Base-by-base conservation (phyloP, 768 basidiomycete species). In the Myochromella boudieri region DNA sequence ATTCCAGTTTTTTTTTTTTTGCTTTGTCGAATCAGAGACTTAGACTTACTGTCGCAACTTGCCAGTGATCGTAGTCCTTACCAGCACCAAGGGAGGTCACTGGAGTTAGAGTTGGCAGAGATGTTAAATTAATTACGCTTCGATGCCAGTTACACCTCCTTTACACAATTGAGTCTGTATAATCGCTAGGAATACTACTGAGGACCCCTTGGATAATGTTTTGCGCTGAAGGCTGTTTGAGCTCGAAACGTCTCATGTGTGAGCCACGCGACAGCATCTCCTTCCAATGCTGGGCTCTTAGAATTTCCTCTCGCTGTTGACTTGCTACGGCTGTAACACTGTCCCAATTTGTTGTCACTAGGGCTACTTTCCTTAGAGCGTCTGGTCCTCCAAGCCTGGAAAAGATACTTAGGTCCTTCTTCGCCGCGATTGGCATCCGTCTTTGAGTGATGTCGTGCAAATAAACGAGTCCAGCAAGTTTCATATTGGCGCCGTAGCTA, bases 391-490 rank as follows among this genome's bases (percentile, higher is more conserved):
- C 54, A n/a, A 57, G 26, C 38, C 47, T 54, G 15, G 48, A 48
- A 20, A 62, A 48, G 2, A 48, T 40, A 6, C 51, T 42, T 15
- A 62, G 37, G 20, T 61, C 53, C 12, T 47, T 37, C 24, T 49
- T 47, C 12, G 49, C 53, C 22, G 38, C 39, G 12, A 44, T 44
- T 26, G 37, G 33, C 50, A 52, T 34, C 9, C 56, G 33, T 51
- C 43, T 47, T 14, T 46, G 27, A 18, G 44, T 41, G 25, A 55
- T 52, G 24, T 52, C 44, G n/a, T 57, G 37, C 11, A 57, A 46
- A 32, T 57, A 57, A 7, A 57, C 43, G 10, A 57, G 33, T 17
- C 56, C 56, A 15, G 50, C 53, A 22, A 57, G 47, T 33, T 57
- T 52, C 51, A 55, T 50, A 34, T 46, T 37, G 4, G 38, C 37